Conservation (phyloP, 1,284 basidiomycete species). For the Vanrija pseudolonga region DNA sequence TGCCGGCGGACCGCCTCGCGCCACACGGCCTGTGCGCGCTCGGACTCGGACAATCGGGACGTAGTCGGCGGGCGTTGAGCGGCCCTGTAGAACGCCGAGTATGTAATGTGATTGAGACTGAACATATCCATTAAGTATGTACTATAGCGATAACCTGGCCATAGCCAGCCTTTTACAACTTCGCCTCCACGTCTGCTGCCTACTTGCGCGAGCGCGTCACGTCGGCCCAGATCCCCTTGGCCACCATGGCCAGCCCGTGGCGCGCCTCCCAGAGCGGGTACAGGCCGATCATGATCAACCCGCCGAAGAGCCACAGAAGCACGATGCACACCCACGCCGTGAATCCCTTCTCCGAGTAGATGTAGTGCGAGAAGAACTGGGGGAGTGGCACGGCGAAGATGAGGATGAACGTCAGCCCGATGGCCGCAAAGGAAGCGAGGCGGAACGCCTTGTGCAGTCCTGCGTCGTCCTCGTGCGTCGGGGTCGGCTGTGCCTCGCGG, state of each 20-base stretch:
- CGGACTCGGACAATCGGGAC: no score
- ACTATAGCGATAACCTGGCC: no score
- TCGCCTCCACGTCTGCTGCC: no score
- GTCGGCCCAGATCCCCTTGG: conserved; percentile 8
- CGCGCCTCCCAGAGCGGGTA: conserved; percentile 82
- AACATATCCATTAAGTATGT: no score
- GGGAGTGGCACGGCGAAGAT: conserved; percentile 69
- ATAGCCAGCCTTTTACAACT: no score
- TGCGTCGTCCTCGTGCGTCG: conserved; percentile 6
- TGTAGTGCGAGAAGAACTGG: conserved; percentile 71
- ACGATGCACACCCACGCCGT: conserved; percentile 64
- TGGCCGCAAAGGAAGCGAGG: conserved; percentile 69
- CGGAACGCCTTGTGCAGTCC: conserved; percentile 66
- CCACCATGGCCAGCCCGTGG: conserved; percentile 59
- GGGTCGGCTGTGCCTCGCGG: conserved; percentile 9
- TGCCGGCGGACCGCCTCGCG: no score
- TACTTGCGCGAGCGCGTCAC: background rate
- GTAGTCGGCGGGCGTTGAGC: no score
- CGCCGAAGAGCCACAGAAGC: conserved; percentile 76
- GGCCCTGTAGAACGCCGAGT: no score
- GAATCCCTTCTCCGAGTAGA: conserved; percentile 66
- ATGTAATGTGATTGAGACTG: no score
- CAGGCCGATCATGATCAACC: conserved; percentile 69
- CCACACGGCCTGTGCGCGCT: no score
- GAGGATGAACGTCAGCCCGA: conserved; percentile 53